Percentiles rank a stretch among this genome's conserved stretches.
Evolutionary conservation across 352 stramenopile genomes (phyloP).

Genomic region (Globisporangium alternatum): DNA sequence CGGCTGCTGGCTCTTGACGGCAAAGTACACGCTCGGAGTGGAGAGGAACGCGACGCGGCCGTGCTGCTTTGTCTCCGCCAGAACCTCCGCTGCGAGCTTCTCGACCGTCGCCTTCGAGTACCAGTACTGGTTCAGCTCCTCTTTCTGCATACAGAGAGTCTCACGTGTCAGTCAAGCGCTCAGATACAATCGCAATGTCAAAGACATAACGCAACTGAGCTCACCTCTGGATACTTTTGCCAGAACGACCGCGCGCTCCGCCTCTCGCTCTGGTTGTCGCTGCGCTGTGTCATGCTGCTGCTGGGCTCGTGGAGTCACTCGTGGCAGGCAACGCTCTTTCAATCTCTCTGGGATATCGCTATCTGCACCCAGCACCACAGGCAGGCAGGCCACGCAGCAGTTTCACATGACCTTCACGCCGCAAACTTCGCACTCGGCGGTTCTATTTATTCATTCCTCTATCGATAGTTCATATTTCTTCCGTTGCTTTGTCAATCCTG

Average conservation of each 20-base stretch:
- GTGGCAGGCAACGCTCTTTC: not conserved
- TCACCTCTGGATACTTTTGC: slow-evolving; percentile 67
- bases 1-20: slow-evolving; percentile 47
- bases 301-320: not conserved
- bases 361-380: not conserved
- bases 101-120: slow-evolving; percentile 90
- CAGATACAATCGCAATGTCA: not conserved
- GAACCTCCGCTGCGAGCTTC: slow-evolving; percentile 54
- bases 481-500: not conserved
- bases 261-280: slow-evolving; percentile 21
- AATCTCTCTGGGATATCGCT: not conserved
- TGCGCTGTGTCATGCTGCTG: slow-evolving; percentile 4
- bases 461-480: not conserved
- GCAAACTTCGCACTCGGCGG: not conserved
- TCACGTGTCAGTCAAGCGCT: not conserved
- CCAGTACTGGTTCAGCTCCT: slow-evolving; percentile 96
- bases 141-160: slow-evolving; percentile 61
- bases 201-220: not conserved
- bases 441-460: slow-evolving; percentile 15
- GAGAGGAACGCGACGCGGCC: slow-evolving; percentile 89
- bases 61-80: slow-evolving; percentile 42
- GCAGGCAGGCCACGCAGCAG: not conserved
- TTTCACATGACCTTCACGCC: slow-evolving; percentile 6
- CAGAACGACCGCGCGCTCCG: slow-evolving; percentile 45
- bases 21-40: slow-evolving; percentile 93